A percentile compares a stretch with the other conserved stretches of the same genome.
Evolutionary conservation across 306 rosid species (phyloP).

Genomic region (Chamaecrista fasciculata): DNA sequence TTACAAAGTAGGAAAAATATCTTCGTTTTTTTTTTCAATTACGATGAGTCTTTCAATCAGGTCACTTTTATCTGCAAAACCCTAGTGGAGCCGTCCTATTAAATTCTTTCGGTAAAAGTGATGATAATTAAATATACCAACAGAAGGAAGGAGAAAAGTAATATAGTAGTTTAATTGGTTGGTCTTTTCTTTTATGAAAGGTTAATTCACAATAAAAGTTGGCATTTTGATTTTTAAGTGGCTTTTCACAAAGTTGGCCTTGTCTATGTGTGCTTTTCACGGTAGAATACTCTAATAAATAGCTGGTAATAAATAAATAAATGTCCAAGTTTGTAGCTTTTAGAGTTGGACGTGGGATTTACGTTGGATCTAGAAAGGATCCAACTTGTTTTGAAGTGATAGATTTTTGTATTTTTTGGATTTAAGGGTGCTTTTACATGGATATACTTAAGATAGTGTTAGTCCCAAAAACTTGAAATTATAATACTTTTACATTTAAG

Average conservation of each 20-base stretch:
- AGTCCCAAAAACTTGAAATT: no score
- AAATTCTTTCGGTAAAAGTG: neutral
- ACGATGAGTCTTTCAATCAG: no score
- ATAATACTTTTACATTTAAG: no score
- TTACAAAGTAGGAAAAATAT: no score
- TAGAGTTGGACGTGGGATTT: neutral
- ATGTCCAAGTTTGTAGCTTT: neutral
- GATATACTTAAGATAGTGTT: no score
- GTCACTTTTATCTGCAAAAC: no score
- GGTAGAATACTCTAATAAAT: neutral
- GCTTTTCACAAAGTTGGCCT: neutral
- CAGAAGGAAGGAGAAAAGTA: no score
- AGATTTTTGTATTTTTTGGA: neutral
- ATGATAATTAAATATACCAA: neutral
- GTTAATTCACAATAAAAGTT: neutral
- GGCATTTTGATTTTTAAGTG: neutral
- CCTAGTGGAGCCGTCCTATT: neutral
- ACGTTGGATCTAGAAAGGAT: neutral
- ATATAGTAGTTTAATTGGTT: neutral
- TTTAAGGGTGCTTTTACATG: no score
- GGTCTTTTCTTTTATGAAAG: neutral
- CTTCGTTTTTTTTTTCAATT: no score
- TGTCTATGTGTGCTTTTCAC: neutral
- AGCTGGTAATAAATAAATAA: no score
- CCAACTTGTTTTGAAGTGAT: neutral